Evolutionary conservation across 805 yeast species (phyloP).

Genomic region (Starmerella kuoi): DNA sequence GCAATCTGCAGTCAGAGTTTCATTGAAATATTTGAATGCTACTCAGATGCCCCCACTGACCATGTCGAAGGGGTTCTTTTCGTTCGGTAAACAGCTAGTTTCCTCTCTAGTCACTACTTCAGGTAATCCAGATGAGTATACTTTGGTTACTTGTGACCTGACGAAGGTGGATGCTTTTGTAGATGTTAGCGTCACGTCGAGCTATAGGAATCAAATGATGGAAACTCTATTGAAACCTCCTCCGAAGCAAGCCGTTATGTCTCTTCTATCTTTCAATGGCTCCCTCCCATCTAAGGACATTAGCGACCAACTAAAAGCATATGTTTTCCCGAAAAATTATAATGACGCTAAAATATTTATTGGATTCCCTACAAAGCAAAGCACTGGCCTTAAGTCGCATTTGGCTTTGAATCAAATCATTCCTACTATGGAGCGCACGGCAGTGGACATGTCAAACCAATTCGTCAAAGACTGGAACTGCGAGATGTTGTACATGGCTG

Average conservation of each 20-base stretch:
- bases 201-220: slow-evolving; percentile 27
- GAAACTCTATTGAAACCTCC: slow-evolving; percentile 34
- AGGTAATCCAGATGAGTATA: slow-evolving; percentile 26
- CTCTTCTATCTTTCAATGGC: slow-evolving; percentile 23
- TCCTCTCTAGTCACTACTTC: slow-evolving; percentile 23
- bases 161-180: slow-evolving; percentile 27
- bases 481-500: slow-evolving; percentile 31
- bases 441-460: slow-evolving; percentile 32
- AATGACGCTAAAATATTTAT: slow-evolving; percentile 32
- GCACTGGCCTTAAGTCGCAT: slow-evolving; percentile 31
- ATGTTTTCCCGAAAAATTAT: slow-evolving; percentile 28
- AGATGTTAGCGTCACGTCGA: slow-evolving; percentile 25
- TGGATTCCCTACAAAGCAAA: slow-evolving; percentile 35
- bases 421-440: slow-evolving; percentile 36
- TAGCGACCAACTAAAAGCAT: slow-evolving; percentile 26
- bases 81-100: slow-evolving; percentile 27
- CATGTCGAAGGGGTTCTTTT: slow-evolving; percentile 21
- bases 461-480: slow-evolving; percentile 33
- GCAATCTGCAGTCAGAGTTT: slow-evolving; percentile 24
- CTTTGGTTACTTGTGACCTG: slow-evolving; percentile 25
- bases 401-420: slow-evolving; percentile 31
- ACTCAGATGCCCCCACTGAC: slow-evolving; percentile 26
- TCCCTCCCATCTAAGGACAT: background rate
- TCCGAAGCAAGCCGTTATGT: slow-evolving; percentile 28
- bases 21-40: slow-evolving; percentile 28